Conservation (phyloP, 129 eudicot species). For the Chrysanthemum seticuspe region DNA sequence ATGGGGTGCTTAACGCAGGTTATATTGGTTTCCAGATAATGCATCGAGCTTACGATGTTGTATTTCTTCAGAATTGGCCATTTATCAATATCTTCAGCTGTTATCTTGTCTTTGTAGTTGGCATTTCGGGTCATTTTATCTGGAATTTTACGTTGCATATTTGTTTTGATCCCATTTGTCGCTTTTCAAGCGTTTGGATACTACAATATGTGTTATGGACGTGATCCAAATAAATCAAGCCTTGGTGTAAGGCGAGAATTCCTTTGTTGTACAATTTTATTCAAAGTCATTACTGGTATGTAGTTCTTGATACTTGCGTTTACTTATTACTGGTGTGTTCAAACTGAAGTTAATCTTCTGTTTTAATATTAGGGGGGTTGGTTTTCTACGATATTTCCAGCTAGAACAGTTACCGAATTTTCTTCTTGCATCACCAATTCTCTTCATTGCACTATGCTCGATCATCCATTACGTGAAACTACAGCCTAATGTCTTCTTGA, state of each 20-base stretch:
- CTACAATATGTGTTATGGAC: slow-evolving; percentile 62
- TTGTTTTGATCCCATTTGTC: slow-evolving; percentile 56
- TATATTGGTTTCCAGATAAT: slow-evolving; percentile 71
- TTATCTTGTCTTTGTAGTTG: slow-evolving; percentile 43
- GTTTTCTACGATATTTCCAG: slow-evolving; percentile 81
- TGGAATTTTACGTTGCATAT: slow-evolving; percentile 61
- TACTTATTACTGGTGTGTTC: background rate
- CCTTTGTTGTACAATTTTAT: slow-evolving; percentile 83
- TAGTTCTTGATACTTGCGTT: background rate
- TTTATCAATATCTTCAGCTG: background rate
- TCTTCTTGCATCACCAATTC: slow-evolving; percentile 82
- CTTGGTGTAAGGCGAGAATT: slow-evolving; percentile 83
- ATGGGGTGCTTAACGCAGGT: slow-evolving; percentile 94
- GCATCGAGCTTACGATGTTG: slow-evolving; percentile 66
- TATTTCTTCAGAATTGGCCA: slow-evolving; percentile 37
- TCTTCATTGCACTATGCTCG: slow-evolving; percentile 68
- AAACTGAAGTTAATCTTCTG: slow-evolving; percentile 3
- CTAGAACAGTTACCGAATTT: slow-evolving; percentile 86
- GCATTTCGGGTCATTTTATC: slow-evolving; percentile 53
- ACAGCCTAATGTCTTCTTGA: slow-evolving; percentile 46
- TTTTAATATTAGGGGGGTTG: slow-evolving; percentile 74
- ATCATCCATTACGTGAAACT: slow-evolving; percentile 57
- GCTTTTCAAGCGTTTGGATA: slow-evolving; percentile 94
- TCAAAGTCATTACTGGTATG: slow-evolving; percentile 93
- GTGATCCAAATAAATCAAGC: slow-evolving; percentile 42